Conservation (phyloP, 345 rosid genomes). For the Citrus maxima region DNA sequence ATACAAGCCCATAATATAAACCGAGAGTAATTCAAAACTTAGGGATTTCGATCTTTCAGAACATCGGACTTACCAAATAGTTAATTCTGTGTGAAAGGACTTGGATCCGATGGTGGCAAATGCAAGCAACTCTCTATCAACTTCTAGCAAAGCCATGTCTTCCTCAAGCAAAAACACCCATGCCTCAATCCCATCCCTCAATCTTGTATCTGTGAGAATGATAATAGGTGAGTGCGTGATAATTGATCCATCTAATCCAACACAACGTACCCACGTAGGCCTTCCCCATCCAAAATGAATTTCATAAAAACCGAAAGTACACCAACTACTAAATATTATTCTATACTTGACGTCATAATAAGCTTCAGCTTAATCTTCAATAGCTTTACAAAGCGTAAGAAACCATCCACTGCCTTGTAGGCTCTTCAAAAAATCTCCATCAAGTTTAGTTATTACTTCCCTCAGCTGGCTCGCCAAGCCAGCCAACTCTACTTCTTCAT, state of each 20-base stretch:
- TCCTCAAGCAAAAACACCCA: constrained; percentile 21
- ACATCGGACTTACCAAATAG: no score
- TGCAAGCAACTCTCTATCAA: constrained; percentile 9
- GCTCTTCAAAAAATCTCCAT: constrained; percentile 15
- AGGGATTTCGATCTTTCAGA: no score
- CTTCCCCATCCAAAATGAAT: constrained; percentile 37
- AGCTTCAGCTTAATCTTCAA: not conserved
- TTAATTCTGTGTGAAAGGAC: not conserved
- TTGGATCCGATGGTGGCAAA: constrained; percentile 17
- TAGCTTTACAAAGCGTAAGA: not conserved
- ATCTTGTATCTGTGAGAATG: not conserved
- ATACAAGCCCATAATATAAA: no score
- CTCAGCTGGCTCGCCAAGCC: constrained; percentile 1
- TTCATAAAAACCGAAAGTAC: no score
- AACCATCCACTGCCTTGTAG: constrained; percentile 14
- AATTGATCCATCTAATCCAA: not conserved
- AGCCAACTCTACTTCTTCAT: not conserved
- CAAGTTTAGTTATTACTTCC: constrained; percentile 3
- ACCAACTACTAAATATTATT: constrained; percentile 6
- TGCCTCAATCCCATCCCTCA: constrained; percentile 21
- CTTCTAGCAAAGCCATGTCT: constrained; percentile 16
- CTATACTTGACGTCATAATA: not conserved
- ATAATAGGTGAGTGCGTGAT: no score
- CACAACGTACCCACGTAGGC: constrained; percentile 19
- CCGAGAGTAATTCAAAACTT: no score